phyloP scores from a whole-genome alignment of 768 basidiomycete species.

The Tricholoma bakamatsutake region DNA sequence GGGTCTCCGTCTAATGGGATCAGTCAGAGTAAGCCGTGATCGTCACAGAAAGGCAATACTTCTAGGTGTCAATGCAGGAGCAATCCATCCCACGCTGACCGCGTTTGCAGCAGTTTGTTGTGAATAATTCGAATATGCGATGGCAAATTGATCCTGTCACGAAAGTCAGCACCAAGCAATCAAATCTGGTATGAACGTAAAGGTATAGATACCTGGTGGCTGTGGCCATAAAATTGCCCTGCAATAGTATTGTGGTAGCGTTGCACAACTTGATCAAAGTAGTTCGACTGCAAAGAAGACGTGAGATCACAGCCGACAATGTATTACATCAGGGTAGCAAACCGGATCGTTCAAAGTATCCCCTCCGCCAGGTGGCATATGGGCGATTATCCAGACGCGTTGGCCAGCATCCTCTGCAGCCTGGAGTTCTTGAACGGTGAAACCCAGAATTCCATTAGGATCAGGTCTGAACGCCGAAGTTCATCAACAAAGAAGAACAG shows the following conservation, averaged over 20 bases:
- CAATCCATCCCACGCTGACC: conserved; percentile 42
- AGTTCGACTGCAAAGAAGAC: conserved; percentile 42
- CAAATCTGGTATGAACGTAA: background rate
- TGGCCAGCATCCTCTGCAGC: conserved; percentile 54
- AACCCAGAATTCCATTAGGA: conserved; percentile 55
- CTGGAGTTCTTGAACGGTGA: conserved; percentile 48
- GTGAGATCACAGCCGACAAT: background rate
- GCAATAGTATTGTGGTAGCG: conserved; percentile 55
- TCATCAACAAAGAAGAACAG: background rate
- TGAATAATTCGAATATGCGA: conserved; percentile 51
- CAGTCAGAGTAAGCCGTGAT: background rate
- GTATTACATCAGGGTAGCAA: background rate
- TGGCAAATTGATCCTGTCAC: conserved; percentile 51
- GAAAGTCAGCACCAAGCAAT: background rate
- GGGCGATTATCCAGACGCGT: conserved; percentile 57
- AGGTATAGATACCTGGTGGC: conserved; percentile 31
- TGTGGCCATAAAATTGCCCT: conserved; percentile 59
- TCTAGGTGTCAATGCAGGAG: conserved; percentile 53
- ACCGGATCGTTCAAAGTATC: conserved; percentile 52
- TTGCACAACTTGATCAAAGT: conserved; percentile 57
- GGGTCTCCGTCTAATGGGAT: conserved; percentile 41
- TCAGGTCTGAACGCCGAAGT: conserved; percentile 31
- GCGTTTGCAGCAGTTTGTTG: conserved; percentile 40
- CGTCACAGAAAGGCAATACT: conserved; percentile 25
- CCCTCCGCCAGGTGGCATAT: conserved; percentile 46